Conservation (phyloP, 371 early-diverging fungal species). For the Rhizopus microsporus region DNA sequence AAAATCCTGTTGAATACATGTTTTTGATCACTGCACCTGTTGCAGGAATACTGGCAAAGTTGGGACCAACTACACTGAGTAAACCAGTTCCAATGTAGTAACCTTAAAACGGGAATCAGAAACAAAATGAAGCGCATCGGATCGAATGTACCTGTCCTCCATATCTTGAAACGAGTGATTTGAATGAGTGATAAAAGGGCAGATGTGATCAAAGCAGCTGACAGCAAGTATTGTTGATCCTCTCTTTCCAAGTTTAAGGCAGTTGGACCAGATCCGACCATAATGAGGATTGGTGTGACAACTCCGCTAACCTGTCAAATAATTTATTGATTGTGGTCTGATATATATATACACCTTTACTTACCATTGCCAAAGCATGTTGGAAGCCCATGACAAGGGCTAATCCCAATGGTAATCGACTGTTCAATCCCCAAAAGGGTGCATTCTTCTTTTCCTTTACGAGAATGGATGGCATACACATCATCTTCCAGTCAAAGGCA, state of each 20-base stretch:
- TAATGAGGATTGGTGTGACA: constrained; percentile 60
- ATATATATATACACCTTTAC: neutral
- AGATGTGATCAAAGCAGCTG: constrained; percentile 61
- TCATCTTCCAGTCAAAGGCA: constrained; percentile 54
- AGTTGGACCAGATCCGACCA: constrained; percentile 51
- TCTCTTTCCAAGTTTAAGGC: constrained; percentile 49
- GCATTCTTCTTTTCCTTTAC: constrained; percentile 37
- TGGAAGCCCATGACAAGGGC: constrained; percentile 65
- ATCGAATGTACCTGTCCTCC: constrained; percentile 30
- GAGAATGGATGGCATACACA: constrained; percentile 54
- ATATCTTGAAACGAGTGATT: constrained; percentile 60
- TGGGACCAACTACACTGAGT: constrained; percentile 58
- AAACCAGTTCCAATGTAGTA: constrained; percentile 61
- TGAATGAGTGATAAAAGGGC: constrained; percentile 58
- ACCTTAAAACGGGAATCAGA: constrained; percentile 13
- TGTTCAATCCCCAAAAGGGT: constrained; percentile 65
- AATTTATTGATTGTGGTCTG: neutral
- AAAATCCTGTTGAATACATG: constrained; percentile 48
- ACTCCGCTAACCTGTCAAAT: constrained; percentile 59
- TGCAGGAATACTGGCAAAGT: constrained; percentile 57
- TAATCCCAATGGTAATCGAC: constrained; percentile 52
- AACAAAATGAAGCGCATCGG: neutral
- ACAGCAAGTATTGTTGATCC: constrained; percentile 55
- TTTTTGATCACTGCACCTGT: constrained; percentile 38
- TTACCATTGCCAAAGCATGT: constrained; percentile 53